Conservation (phyloP, 345 rosid species). For the Sonneratia caseolaris region DNA sequence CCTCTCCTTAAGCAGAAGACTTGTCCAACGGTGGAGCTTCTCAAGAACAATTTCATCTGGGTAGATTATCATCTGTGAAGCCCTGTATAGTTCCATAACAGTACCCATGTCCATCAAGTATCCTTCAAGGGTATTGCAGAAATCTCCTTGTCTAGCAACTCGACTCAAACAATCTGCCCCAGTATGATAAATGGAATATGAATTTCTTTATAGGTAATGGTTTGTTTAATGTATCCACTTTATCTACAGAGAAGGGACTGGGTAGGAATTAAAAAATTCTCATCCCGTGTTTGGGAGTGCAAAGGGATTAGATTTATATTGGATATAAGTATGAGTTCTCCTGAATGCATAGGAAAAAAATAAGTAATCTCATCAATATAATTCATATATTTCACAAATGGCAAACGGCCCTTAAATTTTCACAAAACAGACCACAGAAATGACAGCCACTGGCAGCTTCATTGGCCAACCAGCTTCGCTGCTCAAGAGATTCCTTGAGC, state of each 20-base stretch:
- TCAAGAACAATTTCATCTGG: constrained; percentile 44
- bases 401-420: constrained; percentile 2
- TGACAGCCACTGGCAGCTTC: not conserved
- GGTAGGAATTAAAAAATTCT: not conserved
- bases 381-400: not conserved
- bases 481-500: not conserved
- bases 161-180: constrained; percentile 44
- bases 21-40: constrained; percentile 45
- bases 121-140: constrained; percentile 49
- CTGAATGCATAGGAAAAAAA: not conserved
- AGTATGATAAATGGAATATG: constrained; percentile 5
- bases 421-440: not conserved
- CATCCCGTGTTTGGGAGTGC: not conserved
- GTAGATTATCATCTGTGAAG: constrained; percentile 39
- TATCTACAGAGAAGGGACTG: not conserved
- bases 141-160: constrained; percentile 41
- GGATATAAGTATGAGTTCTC: not conserved
- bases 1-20: constrained; percentile 35
- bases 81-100: constrained; percentile 57
- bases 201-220: not conserved
- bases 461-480: not conserved
- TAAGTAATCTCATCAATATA: not conserved
- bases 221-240: not conserved
- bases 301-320: not conserved
- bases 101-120: constrained; percentile 36